Percentiles rank a stretch among this genome's conserved stretches.
These are phyloP conservation scores for Linum usitatissimum DNA, from an alignment of 345 rosid genomes.

Conservation along the genomic window DNA sequence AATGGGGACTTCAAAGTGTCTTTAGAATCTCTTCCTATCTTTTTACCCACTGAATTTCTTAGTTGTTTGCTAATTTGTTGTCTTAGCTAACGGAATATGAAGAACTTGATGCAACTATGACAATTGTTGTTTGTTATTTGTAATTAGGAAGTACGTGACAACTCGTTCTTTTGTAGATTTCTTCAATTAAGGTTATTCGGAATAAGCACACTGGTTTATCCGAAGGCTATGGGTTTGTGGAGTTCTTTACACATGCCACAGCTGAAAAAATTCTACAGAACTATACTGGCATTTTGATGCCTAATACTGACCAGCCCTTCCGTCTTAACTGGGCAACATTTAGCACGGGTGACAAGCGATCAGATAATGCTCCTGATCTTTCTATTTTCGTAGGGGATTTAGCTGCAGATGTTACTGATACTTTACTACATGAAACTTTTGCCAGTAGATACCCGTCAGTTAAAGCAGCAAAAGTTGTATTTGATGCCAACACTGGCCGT, in stretches of 20 bases:
- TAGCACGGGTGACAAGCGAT: conserved; percentile 74
- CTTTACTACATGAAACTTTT: conserved; percentile 63
- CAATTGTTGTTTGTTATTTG: not conserved
- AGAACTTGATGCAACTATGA: not conserved
- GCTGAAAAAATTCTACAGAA: conserved; percentile 82
- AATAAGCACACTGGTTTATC: conserved; percentile 80
- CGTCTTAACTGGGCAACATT: conserved; percentile 98
- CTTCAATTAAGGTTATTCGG: conserved; percentile 81
- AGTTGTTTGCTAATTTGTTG: too few relatives aligned
- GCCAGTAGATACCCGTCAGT: conserved; percentile 66
- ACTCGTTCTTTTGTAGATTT: conserved; percentile 43
- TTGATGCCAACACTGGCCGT: conserved; percentile 89
- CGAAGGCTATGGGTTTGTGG: conserved; percentile 94
- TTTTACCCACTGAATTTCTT: too few relatives aligned
- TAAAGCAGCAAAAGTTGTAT: conserved; percentile 83
- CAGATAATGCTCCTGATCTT: conserved; percentile 79
- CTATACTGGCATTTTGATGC: conserved; percentile 57
- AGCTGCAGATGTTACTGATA: conserved; percentile 86
- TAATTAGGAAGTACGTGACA: not conserved
- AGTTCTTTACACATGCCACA: conserved; percentile 63
- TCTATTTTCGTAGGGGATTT: conserved; percentile 95
- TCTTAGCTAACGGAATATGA: too few relatives aligned
- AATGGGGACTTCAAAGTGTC: too few relatives aligned
- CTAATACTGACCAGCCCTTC: conserved; percentile 72
- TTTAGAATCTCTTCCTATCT: too few relatives aligned